Conservation (phyloP, 495 filamentous ascomycete genomes). For the Chaetomium tenue region DNA sequence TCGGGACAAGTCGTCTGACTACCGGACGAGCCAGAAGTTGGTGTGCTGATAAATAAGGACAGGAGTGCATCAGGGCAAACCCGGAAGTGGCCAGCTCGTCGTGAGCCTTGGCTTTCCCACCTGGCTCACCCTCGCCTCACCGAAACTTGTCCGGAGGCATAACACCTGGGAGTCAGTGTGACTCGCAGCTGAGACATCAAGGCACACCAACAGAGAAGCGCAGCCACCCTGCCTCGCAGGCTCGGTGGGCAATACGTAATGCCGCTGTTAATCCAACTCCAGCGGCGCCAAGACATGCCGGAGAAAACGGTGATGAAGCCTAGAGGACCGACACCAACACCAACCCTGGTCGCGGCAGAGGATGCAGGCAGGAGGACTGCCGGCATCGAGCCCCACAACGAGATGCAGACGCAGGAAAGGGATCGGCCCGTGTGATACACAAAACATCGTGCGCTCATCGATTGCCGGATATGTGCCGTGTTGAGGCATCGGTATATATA, state of each 20-base stretch:
- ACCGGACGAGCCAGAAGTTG: conserved; percentile 10
- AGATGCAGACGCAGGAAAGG: conserved; percentile 19
- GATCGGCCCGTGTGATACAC: conserved; percentile 24
- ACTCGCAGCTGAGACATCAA: conserved; percentile 38
- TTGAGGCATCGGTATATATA: neutral
- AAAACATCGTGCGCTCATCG: neutral
- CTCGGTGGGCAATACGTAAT: conserved; percentile 17
- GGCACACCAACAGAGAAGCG: conserved; percentile 32
- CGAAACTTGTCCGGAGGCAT: conserved; percentile 25
- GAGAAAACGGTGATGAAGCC: neutral
- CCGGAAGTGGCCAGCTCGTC: neutral
- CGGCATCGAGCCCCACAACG: conserved; percentile 21
- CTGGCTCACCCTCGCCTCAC: conserved; percentile 25
- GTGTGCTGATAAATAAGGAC: conserved; percentile 16
- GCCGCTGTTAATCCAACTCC: conserved; percentile 5
- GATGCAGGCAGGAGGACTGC: conserved; percentile 14
- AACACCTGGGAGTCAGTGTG: conserved; percentile 27
- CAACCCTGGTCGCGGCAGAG: neutral
- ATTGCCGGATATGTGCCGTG: conserved; percentile 16
- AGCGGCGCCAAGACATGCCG: neutral
- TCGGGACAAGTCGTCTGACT: conserved; percentile 11
- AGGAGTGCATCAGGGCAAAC: neutral
- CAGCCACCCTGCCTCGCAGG: conserved; percentile 17
- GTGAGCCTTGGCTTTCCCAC: conserved; percentile 9
- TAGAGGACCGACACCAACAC: neutral